Evolutionary conservation across 805 yeast species (phyloP), one percentile per base, ranked within the genome.

Genomic region (Maudiozyma pseudohumilis): DNA sequence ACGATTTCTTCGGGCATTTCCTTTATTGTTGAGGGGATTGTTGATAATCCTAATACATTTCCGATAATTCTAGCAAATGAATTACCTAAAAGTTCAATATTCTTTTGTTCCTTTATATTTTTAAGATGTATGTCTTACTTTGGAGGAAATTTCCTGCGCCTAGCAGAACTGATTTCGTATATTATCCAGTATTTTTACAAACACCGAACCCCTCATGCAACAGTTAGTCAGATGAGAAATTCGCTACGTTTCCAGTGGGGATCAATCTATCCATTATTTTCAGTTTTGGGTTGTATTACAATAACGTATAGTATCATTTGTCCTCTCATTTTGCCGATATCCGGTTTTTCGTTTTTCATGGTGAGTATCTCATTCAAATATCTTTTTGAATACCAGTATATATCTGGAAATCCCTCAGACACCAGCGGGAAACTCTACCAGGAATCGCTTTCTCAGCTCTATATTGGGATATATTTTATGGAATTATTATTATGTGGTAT

Each of bases 81-180:
- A 48, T 65, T 88, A 25, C 95, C 96, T 0, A 82, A 81, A 51
- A 82, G 94, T 18, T 80, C 95, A 1, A 83, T 79, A 31, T 87
- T 88, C 52, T 88, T 87, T 61, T 79, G 79, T 55, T 81, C 88
- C 3, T 85, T 80, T 50, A 63, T 86, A 27, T 61, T 84, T 0
- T 65, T 87, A 24, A 78, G 82, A 57, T 89, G 94, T 0, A 61
- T 87, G 39, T 73, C 88, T 1, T 75, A 81, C 38, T 74, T 80
- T 44, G 95, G 95, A 0, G 75, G 74, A 40, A 76, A 76, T 42
- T 65, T 88, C 29, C 51, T 87, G 27, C 78, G 82, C 49, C 60
- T 75, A 13, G 71, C 68, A 38, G 70, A 68, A 15, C 64, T 87
- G 29, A 41, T 74, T 4, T 52, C 62, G 18, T 63, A 64, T 25